Base-by-base conservation (phyloP, 352 stramenopile genomes). In the Globisporangium cylindrosporum region DNA sequence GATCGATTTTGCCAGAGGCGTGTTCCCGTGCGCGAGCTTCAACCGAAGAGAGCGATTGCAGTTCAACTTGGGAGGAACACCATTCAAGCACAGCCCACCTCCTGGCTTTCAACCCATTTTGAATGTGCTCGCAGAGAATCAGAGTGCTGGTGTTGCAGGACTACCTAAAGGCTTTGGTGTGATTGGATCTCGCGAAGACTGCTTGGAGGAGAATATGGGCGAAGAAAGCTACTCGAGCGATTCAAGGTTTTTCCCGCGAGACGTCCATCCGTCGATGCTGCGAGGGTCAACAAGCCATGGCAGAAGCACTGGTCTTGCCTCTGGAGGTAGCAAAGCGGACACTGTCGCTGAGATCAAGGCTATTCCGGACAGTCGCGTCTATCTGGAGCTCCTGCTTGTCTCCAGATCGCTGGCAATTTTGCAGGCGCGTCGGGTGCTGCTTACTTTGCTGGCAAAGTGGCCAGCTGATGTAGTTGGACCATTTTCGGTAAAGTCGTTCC, bases 1-100 rank as follows among this genome's bases (percentile, higher is more conserved):
- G 7, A 76, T 96, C 59, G 71, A 96, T 51, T 95, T 96, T 74
- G 82, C 84, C 0, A 78, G 88, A 15, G 89, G 89, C 14, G 66
- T 97, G 43, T 97, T 92, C 57, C 90, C 92, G 8, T 96, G 89
- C 36, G 89, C 89, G 34, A 94, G 86, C 59, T 96, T 96, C 22
- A 97, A 98, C 54, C 80, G 88, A 27, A 78, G 88, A 62, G 87
- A 97, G 64, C 79, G 82, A 6, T 72, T 98, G 36, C 80, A 93
- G 63, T 91, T 97, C 66, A 97, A 97, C 68, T 69, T 97, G 18
- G 91, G 92, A 51, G 87, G 89, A 22, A 76, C 81, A 15, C 77
- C 82, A 1, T 96, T 96, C 65, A 95, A 91, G 70, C 85, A 90
- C 51, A 58, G 72, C 18, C 88, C 85, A 8, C 89, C 87, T 9